Evolutionary conservation across 2,329 filamentous ascomycete genomes (phyloP).

Genomic region (Aurifilum marmelostoma): DNA sequence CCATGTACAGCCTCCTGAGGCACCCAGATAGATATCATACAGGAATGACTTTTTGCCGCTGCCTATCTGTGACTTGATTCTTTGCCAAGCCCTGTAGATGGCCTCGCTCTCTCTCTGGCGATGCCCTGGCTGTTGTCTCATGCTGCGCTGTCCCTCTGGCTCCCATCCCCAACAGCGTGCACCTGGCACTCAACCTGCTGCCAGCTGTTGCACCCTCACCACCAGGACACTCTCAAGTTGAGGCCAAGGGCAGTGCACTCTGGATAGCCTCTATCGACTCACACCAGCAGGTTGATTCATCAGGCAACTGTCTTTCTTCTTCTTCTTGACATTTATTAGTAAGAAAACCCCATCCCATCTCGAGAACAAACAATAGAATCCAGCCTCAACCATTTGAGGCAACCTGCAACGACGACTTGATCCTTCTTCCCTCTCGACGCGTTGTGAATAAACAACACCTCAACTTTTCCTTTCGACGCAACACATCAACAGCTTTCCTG

Average conservation of each 20-base stretch:
- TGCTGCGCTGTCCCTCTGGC: too few species aligned
- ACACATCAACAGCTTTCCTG: neutral
- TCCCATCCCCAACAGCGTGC: too few species aligned
- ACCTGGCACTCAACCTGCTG: too few species aligned
- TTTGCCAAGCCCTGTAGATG: too few species aligned
- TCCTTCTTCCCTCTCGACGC: neutral
- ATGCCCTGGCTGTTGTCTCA: too few species aligned
- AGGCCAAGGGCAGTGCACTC: neutral
- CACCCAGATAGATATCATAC: too few species aligned
- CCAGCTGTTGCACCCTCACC: neutral
- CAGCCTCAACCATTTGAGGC: neutral
- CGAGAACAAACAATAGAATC: too few species aligned
- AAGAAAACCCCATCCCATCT: neutral
- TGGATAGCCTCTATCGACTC: neutral
- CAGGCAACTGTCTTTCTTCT: neutral
- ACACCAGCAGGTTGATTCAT: neutral
- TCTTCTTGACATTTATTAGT: neutral
- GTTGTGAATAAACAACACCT: neutral
- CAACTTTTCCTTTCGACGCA: neutral
- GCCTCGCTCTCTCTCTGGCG: too few species aligned
- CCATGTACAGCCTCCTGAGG: too few species aligned
- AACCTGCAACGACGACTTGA: neutral
- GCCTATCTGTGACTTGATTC: too few species aligned
- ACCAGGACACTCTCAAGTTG: neutral
- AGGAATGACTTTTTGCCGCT: too few species aligned